Conservation (phyloP, 495 filamentous ascomycete species). For the Xylaria acuta region DNA sequence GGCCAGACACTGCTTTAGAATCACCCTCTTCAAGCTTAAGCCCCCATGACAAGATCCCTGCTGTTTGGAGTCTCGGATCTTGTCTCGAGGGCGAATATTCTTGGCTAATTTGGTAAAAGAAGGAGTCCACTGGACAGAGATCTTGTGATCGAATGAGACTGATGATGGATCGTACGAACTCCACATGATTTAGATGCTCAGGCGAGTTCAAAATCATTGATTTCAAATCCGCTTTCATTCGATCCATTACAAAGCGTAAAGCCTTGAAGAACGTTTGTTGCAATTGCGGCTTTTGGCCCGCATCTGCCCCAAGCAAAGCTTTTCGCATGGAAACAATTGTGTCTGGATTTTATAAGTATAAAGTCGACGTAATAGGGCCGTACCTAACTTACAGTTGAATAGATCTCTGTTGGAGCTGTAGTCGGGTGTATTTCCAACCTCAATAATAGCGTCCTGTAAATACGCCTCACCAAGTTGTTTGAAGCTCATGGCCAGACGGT, state of each 20-base stretch:
- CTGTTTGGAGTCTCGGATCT: slow-evolving; percentile 56
- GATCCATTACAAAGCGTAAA: slow-evolving; percentile 52
- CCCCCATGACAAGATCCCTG: slow-evolving; percentile 56
- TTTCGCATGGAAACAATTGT: slow-evolving; percentile 52
- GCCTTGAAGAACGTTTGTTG: slow-evolving; percentile 44
- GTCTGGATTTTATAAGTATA: slow-evolving; percentile 31
- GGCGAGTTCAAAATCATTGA: slow-evolving; percentile 34
- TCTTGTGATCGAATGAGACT: slow-evolving; percentile 55
- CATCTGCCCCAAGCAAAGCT: slow-evolving; percentile 38
- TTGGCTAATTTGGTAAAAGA: slow-evolving; percentile 54
- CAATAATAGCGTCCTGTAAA: slow-evolving; percentile 40
- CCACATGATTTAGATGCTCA: slow-evolving; percentile 49
- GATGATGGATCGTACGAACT: slow-evolving; percentile 53
- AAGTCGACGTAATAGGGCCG: background rate
- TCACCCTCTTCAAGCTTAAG: slow-evolving; percentile 52
- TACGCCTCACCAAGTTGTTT: slow-evolving; percentile 43
- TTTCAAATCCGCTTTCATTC: slow-evolving; percentile 53
- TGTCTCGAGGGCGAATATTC: slow-evolving; percentile 56
- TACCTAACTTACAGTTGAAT: slow-evolving; percentile 41
- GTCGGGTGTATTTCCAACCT: slow-evolving; percentile 38
- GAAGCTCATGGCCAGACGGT: slow-evolving; percentile 48
- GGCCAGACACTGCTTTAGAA: slow-evolving; percentile 47
- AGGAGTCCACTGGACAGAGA: slow-evolving; percentile 51
- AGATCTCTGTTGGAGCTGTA: slow-evolving; percentile 50
- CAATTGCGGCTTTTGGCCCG: slow-evolving; percentile 32